These are phyloP conservation scores for Tremella fuciformis DNA, from an alignment of 768 basidiomycete genomes.

Conservation along the genomic window DNA sequence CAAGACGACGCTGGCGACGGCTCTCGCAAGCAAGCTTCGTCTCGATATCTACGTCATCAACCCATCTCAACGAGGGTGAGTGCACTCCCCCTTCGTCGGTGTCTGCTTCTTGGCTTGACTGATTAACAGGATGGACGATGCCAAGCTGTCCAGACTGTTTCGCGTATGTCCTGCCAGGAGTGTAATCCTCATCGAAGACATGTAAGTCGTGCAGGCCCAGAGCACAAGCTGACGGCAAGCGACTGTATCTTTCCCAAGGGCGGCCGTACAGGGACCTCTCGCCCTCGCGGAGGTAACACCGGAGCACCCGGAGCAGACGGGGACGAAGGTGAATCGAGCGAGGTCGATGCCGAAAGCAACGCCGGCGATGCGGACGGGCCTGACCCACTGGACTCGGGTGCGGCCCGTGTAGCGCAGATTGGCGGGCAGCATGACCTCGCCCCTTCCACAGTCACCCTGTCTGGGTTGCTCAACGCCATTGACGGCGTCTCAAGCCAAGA, in stretches of 20 bases:
- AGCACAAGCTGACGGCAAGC: slow-evolving; percentile 10
- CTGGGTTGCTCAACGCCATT: slow-evolving; percentile 44
- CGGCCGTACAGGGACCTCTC: slow-evolving; percentile 3
- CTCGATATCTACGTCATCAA: slow-evolving; percentile 85
- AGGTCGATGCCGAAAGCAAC: neutral
- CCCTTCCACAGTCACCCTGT: slow-evolving; percentile 39
- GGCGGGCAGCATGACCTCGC: slow-evolving; percentile 14
- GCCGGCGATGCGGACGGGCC: slow-evolving; percentile 3
- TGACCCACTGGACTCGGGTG: neutral
- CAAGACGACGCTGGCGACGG: slow-evolving; percentile 56
- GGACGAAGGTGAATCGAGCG: slow-evolving; percentile 4
- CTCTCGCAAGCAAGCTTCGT: slow-evolving; percentile 81
- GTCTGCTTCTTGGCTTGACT: neutral
- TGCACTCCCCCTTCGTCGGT: neutral
- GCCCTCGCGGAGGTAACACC: too few species aligned
- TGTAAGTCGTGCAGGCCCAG: slow-evolving; percentile 49
- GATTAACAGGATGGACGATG: slow-evolving; percentile 58
- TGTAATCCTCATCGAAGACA: slow-evolving; percentile 83
- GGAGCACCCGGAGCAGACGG: neutral
- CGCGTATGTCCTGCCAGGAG: slow-evolving; percentile 79
- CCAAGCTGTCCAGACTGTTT: slow-evolving; percentile 79
- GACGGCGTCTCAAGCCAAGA: slow-evolving; percentile 55
- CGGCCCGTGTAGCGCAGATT: neutral
- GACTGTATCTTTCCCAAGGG: slow-evolving; percentile 32
- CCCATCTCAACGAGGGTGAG: slow-evolving; percentile 41